Evolutionary conservation across 176 grass and related monocot genomes (phyloP).

Genomic region (Dendrocalamus sinicus): DNA sequence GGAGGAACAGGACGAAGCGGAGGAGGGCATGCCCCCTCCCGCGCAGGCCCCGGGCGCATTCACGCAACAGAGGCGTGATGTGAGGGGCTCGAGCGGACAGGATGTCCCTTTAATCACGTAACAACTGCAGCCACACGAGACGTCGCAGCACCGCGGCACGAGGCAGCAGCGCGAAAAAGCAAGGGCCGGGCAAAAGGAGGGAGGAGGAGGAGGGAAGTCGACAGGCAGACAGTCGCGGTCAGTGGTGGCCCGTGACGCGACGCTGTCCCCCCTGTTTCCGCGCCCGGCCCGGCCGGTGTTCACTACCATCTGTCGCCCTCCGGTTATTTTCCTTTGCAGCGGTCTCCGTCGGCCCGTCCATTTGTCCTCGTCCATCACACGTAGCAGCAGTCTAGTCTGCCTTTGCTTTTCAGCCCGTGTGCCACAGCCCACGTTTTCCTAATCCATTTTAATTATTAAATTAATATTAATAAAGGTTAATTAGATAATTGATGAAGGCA

Average conservation of each 20-base stretch:
- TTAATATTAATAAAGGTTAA: too few species aligned
- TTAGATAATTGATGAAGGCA: too few species aligned
- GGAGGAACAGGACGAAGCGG: neutral
- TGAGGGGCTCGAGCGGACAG: neutral
- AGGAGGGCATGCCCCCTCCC: neutral
- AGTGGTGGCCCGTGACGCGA: slow-evolving; percentile 47
- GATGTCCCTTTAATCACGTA: neutral
- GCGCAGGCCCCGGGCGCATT: neutral
- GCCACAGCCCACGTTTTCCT: too few species aligned
- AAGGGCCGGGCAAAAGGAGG: neutral
- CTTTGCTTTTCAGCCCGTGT: neutral
- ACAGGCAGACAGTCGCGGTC: slow-evolving; percentile 38
- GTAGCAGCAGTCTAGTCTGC: neutral
- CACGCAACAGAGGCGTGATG: neutral
- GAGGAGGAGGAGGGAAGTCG: neutral
- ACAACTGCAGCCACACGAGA: slow-evolving; percentile 10
- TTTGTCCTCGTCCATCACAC: slow-evolving; percentile 29
- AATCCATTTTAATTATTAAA: too few species aligned
- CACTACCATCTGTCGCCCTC: neutral
- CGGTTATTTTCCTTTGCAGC: slow-evolving; percentile 27
- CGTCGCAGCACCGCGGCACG: neutral
- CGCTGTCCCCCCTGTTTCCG: slow-evolving; percentile 17
- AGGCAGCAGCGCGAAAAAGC: neutral
- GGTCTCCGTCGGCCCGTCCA: slow-evolving; percentile 23
- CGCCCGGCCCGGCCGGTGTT: neutral